Evolutionary conservation across 306 rosid species (phyloP).

Genomic region (Dicorynia guianensis): DNA sequence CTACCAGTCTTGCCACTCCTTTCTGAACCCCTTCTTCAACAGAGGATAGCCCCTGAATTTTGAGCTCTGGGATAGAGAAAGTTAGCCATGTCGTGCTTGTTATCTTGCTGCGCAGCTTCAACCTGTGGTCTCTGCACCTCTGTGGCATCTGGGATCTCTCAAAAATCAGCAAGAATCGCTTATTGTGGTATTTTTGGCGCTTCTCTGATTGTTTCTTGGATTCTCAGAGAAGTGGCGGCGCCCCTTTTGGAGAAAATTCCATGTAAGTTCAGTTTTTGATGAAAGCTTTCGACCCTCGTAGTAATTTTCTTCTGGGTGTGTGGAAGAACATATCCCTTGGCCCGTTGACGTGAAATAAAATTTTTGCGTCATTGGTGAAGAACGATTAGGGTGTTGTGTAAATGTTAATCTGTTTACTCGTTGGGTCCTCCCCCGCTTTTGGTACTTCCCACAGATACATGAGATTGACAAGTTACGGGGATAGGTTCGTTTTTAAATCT

Average conservation of each 20-base stretch:
- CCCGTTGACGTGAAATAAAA: not conserved
- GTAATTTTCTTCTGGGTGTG: constrained; percentile 39
- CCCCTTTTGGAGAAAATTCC: constrained; percentile 88
- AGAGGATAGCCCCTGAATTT: constrained; percentile 12
- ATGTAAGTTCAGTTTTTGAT: constrained; percentile 54
- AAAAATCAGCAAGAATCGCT: constrained; percentile 83
- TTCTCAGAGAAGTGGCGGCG: constrained; percentile 86
- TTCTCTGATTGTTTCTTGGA: constrained; percentile 82
- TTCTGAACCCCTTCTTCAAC: not conserved
- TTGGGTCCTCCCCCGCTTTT: not conserved
- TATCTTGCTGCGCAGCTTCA: constrained; percentile 61
- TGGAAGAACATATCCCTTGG: not conserved
- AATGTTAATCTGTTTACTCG: not conserved
- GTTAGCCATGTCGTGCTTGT: constrained; percentile 72
- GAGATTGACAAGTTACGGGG: not conserved
- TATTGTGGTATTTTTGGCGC: constrained; percentile 89
- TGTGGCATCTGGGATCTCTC: constrained; percentile 82
- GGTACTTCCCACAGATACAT: not conserved
- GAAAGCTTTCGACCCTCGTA: constrained; percentile 15
- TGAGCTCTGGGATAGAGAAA: not conserved
- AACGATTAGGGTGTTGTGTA: not conserved
- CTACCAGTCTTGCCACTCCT: not conserved
- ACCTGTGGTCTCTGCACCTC: constrained; percentile 91
- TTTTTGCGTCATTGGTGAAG: constrained; percentile 14
- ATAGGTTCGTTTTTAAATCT: not conserved